Evolutionary conservation across 2,329 filamentous ascomycete species (phyloP), one percentile per base, ranked within the genome.

Genomic region (Apiospora rasikravindrae): DNA sequence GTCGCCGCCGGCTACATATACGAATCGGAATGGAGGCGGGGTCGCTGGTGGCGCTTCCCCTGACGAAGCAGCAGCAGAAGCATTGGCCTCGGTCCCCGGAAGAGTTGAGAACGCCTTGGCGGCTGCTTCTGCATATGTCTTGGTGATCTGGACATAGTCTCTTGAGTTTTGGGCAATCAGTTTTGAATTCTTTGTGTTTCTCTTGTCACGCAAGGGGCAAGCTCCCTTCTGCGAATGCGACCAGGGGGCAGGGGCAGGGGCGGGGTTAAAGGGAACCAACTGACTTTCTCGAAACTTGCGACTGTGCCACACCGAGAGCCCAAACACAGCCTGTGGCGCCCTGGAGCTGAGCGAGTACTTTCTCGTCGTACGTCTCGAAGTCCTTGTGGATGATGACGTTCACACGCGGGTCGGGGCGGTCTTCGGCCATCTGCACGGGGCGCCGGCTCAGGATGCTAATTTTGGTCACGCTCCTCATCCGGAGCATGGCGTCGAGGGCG

Each of bases 311-410:
- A 0, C 93, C 92, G 66, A 92, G 84, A 0, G 93, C 92, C 93
- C 93, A 95, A 0, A 95, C 90, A 72, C 90, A 92, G 1, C 90
- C 92, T 7, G 87, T 83, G 0, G 92, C 93, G 26, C 89, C 92
- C 70, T 86, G 84, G 0, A 95, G 83, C 77, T 91, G 84, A 51
- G n/a, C n/a, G 11, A 94, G 84, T 1, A 94, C 75, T 0, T 84
- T 83, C 0, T 86, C 76, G 47, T 88, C 86, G 78, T 94, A 95
- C 0, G 80, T 83, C 19, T 83, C 81, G 77, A 93, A 95, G 79
- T 95, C 90, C 22, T 88, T 85, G 78, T 94, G 92, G n/a, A 91
- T 83, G 73, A 94, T 91, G 72, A 94, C 89, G 33, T 88, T 87
- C 72, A 90, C 86, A 73, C 91, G 89, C 0, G 86, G 85, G 74